A percentile compares a stretch with the other conserved stretches of the same genome.
Evolutionary conservation across 179 eudicot genomes (phyloP).

Genomic region (Patellifolia procumbens): DNA sequence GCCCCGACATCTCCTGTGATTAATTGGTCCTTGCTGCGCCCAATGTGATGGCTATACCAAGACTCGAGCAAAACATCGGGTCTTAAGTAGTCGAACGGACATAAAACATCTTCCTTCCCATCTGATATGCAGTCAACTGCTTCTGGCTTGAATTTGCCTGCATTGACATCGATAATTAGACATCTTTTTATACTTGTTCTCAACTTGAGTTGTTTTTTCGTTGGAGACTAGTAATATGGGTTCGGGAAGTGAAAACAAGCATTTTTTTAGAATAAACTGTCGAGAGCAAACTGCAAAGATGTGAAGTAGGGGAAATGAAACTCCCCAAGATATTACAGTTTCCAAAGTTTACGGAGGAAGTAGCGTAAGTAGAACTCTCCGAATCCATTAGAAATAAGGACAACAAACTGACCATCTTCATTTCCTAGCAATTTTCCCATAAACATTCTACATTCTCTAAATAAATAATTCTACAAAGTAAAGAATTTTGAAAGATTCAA

Average conservation of each 20-base stretch:
- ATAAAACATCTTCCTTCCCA: constrained; percentile 37
- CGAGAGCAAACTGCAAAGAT: too few relatives aligned
- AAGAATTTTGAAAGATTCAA: background rate
- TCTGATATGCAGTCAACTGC: constrained; percentile 29
- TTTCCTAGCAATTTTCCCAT: background rate
- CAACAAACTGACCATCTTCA: background rate
- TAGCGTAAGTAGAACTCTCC: background rate
- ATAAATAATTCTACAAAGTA: background rate
- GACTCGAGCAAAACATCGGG: constrained; percentile 67
- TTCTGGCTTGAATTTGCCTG: constrained; percentile 51
- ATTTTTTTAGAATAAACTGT: too few relatives aligned
- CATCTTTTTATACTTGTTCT: background rate
- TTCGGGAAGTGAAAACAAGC: too few relatives aligned
- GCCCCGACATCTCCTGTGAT: constrained; percentile 42
- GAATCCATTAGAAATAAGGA: too few relatives aligned
- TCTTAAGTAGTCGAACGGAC: constrained; percentile 43
- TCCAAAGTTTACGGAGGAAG: too few relatives aligned
- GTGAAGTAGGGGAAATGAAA: too few relatives aligned
- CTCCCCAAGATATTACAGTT: too few relatives aligned
- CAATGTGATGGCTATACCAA: constrained; percentile 41
- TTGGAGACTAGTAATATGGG: background rate
- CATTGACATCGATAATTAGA: constrained; percentile 15
- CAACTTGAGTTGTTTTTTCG: background rate
- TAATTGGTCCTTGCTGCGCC: constrained; percentile 33
- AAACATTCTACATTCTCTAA: background rate